Percentiles rank a stretch among this genome's conserved stretches.
Evolutionary conservation across 2,329 filamentous ascomycete species (phyloP).

Genomic region (Cercospora zeae-maydis): DNA sequence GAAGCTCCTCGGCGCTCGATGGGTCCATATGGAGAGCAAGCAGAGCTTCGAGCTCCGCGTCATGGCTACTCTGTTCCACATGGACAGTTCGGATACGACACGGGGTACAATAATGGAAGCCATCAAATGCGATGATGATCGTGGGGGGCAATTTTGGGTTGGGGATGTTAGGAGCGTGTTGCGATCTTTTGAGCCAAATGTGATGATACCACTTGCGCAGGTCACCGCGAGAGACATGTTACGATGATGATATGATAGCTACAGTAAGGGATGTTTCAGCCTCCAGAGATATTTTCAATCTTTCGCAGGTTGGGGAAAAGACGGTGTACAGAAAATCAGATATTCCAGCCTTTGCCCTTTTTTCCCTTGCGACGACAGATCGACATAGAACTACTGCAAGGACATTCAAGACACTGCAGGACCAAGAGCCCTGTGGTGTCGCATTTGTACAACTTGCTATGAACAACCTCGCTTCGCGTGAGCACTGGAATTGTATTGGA

Average conservation of each 20-base stretch:
- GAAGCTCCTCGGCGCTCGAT: constrained; percentile 31
- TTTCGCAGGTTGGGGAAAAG: background rate
- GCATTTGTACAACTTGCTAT: background rate
- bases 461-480: background rate
- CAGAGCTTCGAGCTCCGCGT: constrained; percentile 18
- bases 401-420: background rate
- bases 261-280: constrained; percentile 3
- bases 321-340: background rate
- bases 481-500: background rate
- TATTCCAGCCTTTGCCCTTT: background rate
- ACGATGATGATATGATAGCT: constrained; percentile 3
- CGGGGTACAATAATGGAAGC: constrained; percentile 35
- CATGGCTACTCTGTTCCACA: constrained; percentile 43
- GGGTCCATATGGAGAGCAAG: constrained; percentile 31
- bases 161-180: background rate
- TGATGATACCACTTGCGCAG: constrained; percentile 4
- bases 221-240: constrained; percentile 1
- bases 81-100: constrained; percentile 45
- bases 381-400: too few relatives aligned
- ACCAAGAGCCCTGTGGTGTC: background rate
- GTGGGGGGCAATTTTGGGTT: background rate
- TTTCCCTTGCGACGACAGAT: too few relatives aligned
- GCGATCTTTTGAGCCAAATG: constrained; percentile 1
- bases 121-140: constrained; percentile 11
- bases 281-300: background rate